Conservation (phyloP, 208 protist genomes). For the Wallacemonas sp. region DNA sequence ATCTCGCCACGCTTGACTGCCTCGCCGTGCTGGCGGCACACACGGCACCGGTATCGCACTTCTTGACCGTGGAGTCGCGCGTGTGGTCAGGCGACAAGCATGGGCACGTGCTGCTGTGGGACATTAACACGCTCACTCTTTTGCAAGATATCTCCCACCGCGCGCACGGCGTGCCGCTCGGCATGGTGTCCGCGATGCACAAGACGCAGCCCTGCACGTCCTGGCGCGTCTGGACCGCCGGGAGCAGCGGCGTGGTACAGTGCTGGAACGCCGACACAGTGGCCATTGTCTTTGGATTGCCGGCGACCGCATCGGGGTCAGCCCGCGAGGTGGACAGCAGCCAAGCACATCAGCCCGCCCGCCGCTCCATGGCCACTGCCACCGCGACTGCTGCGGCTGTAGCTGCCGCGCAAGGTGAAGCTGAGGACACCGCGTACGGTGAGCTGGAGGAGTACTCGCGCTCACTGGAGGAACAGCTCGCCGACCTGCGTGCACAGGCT, state of each 20-base stretch:
- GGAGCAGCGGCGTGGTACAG: constrained; percentile 63
- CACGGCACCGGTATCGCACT: constrained; percentile 55
- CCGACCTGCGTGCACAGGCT: constrained; percentile 8
- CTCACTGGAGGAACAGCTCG: constrained; percentile 21
- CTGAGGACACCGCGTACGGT: not conserved
- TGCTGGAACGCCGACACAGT: constrained; percentile 86
- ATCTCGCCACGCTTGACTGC: constrained; percentile 58
- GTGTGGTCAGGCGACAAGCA: constrained; percentile 87
- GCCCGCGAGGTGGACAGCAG: not conserved
- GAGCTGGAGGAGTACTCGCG: constrained; percentile 21
- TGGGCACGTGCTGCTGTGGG: constrained; percentile 79
- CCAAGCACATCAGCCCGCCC: too few species aligned
- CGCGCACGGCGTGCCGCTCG: constrained; percentile 27
- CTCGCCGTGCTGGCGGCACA: constrained; percentile 48
- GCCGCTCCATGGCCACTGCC: not conserved
- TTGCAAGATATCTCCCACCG: constrained; percentile 60
- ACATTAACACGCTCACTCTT: constrained; percentile 61
- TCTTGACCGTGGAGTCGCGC: constrained; percentile 58
- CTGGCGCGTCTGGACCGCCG: constrained; percentile 79
- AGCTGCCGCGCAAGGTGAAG: not conserved
- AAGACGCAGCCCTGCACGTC: constrained; percentile 48
- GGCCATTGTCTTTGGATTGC: constrained; percentile 55
- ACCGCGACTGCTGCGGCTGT: not conserved
- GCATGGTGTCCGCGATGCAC: constrained; percentile 53
- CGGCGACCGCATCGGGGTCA: not conserved